Conservation (phyloP, 371 early-diverging fungal species). For the Coemansia sp. region DNA sequence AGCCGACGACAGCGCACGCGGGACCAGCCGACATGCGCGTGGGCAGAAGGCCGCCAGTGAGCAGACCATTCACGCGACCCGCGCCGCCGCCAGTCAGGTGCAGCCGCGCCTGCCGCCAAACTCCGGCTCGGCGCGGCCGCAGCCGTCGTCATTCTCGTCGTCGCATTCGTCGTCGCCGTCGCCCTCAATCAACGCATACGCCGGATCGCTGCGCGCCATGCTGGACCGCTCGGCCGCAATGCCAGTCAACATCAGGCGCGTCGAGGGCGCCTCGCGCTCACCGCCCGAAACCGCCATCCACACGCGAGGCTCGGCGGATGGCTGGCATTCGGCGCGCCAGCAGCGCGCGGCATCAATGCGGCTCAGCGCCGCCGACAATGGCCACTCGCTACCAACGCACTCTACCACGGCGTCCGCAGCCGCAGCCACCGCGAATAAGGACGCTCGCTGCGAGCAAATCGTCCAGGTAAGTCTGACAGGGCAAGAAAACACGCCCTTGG, state of each 20-base stretch:
- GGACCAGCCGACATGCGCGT: background rate
- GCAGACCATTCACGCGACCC: background rate
- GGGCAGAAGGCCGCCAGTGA: background rate
- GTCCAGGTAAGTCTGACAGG: conserved; percentile 16
- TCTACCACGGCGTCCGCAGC: conserved; percentile 2
- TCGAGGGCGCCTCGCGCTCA: background rate
- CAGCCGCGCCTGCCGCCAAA: conserved; percentile 26
- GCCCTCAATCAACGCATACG: conserved; percentile 38
- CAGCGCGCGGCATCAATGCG: background rate
- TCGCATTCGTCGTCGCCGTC: conserved; percentile 35
- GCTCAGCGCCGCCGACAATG: background rate
- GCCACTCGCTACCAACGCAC: conserved; percentile 8
- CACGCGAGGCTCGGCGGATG: background rate
- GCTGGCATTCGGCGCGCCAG: background rate
- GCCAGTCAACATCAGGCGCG: conserved; percentile 43
- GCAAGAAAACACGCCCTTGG: background rate
- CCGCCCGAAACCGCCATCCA: no score
- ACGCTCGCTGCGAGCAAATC: conserved; percentile 45
- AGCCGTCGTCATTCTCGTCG: conserved; percentile 26
- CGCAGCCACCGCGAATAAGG: conserved; percentile 12
- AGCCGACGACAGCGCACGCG: background rate
- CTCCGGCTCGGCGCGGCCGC: conserved; percentile 11
- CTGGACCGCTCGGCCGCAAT: conserved; percentile 7
- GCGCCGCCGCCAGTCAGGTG: background rate
- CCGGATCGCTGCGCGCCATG: conserved; percentile 29